Evolutionary conservation across 139 green algal genomes (phyloP), one percentile per base, ranked within the genome.

Genomic region (Choricystis sp.): DNA sequence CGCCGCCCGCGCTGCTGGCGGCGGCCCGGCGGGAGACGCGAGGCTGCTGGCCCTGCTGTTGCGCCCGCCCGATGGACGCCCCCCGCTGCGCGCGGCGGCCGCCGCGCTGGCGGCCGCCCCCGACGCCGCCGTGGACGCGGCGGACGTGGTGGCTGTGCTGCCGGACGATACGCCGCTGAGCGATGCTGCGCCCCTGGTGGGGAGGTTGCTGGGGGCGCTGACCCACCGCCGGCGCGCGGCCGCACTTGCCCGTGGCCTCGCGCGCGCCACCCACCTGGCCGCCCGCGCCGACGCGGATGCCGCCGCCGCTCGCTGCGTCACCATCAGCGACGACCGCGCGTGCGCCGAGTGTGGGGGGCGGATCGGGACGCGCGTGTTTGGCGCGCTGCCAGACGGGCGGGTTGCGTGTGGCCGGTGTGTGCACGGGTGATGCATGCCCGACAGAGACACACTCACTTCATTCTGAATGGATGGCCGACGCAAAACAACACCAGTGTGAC

Each of bases 121-220:
- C 79, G 26, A 79, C 74, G 62, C 66, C 2, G 29, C 65, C 19
- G 70, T 88, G 56, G 74, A 82, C 27, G 71, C 81, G 19, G 26
- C 72, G 55, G 40, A 67, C 30, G 73, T 87, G 52, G 68, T 88
- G 60, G 69, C 72, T 21, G 72, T 77, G 2, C 69, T 89, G 61
- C 61, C 68, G 19, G 74, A 78, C 57, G 66, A 66, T 31, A 83
- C 85, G 79, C 75, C 81, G 23, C 73, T 89, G 64, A 52, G 70
- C 25, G 27, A 77, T n/a, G 83, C 77, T 0, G 57, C 65, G 1
- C 58, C 60, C 25, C 71, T 73, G 24, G 56, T 89, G 48, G 66
- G 63, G 2, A 67, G 62, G 24, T 74, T 87, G 73, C 48, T 86
- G 57, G 62, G 68, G 19, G 74, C 75, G 9, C 61, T 72, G 29